These are phyloP conservation scores for Phytopythium aichiense DNA, from an alignment of 352 stramenopile species.

Conservation along the genomic window DNA sequence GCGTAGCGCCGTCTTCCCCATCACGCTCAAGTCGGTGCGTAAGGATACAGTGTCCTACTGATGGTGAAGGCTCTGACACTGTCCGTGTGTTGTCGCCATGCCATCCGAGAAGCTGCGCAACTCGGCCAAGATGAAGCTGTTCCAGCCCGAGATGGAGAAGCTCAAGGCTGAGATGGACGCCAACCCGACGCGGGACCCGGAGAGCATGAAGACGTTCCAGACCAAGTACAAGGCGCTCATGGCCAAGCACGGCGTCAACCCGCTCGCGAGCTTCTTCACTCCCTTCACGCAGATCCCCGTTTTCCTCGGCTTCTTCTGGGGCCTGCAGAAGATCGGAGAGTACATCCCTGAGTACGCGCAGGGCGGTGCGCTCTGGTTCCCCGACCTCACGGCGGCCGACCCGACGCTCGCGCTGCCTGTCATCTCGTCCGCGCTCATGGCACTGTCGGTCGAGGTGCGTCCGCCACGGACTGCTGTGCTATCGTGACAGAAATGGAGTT, in stretches of 20 bases:
- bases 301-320: constrained; percentile 86
- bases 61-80: not conserved
- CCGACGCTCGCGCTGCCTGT: constrained; percentile 72
- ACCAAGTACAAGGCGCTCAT: constrained; percentile 75
- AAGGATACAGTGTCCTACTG: not conserved
- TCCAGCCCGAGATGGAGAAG: constrained; percentile 84
- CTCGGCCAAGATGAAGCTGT: constrained; percentile 78
- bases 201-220: constrained; percentile 61
- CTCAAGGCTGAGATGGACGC: constrained; percentile 63
- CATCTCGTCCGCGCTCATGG: constrained; percentile 74
- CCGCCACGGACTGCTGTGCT: not conserved
- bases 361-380: constrained; percentile 79
- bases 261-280: constrained; percentile 66
- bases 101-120: constrained; percentile 60
- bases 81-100: not conserved
- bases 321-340: constrained; percentile 69
- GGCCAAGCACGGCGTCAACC: constrained; percentile 81
- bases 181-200: constrained; percentile 34
- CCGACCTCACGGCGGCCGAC: constrained; percentile 72
- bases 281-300: constrained; percentile 74
- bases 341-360: constrained; percentile 77
- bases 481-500: not conserved
- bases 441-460: constrained; percentile 56
- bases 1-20: constrained; percentile 65
- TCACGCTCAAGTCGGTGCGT: constrained; percentile 76